Evolutionary conservation across 306 rosid genomes (phyloP).

Genomic region (Casuarina cunninghamiana): DNA sequence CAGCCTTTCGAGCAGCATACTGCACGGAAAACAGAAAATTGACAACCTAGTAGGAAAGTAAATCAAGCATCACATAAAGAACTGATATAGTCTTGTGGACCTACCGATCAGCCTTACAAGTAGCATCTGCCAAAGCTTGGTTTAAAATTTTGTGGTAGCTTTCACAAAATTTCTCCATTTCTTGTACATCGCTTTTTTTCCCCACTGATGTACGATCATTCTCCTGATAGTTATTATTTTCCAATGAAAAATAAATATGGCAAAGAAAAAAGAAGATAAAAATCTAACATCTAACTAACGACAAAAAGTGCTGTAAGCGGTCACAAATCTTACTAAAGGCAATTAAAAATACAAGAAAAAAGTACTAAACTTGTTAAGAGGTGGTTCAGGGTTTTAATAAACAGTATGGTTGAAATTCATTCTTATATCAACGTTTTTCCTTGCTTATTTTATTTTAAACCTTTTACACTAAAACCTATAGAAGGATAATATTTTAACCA

Average conservation of each 20-base stretch:
- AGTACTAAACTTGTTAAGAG: too few species aligned
- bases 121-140: slow-evolving; percentile 91
- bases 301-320: slow-evolving; percentile 2
- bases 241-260: too few species aligned
- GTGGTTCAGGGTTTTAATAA: background rate
- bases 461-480: too few species aligned
- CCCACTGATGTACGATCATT: slow-evolving; percentile 95
- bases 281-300: slow-evolving; percentile 2
- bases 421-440: background rate
- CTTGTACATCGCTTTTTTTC: slow-evolving; percentile 98
- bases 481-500: background rate
- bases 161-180: slow-evolving; percentile 97
- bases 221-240: slow-evolving; percentile 52
- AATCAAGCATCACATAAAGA: slow-evolving; percentile 14
- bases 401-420: background rate
- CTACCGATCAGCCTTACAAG: slow-evolving; percentile 96
- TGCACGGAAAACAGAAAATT: slow-evolving; percentile 31
- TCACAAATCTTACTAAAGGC: background rate
- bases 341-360: too few species aligned
- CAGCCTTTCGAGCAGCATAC: slow-evolving; percentile 95
- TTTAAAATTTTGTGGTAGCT: slow-evolving; percentile 93
- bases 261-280: background rate
- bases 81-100: slow-evolving; percentile 20
- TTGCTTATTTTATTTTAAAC: too few species aligned
- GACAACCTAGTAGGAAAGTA: slow-evolving; percentile 17